Evolutionary conservation across 1,284 basidiomycete species (phyloP), one percentile per base, ranked within the genome.

Genomic region (Jaminaea rosea): DNA sequence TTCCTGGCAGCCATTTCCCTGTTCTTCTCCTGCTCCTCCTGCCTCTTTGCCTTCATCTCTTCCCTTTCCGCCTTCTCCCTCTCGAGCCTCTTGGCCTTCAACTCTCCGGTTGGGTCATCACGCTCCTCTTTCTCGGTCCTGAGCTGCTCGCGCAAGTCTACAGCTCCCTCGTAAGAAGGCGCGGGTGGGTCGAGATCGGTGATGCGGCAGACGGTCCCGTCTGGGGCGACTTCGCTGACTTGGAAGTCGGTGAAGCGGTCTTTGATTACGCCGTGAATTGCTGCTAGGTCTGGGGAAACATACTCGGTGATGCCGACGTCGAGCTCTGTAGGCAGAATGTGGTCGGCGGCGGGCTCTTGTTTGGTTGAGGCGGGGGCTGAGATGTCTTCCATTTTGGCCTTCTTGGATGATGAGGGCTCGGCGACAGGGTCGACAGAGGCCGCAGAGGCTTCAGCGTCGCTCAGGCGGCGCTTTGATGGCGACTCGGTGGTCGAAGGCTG

Each of bases 211-310:
- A 57, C 37, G 11, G 21, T 19, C 2, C 46, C 54, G 21, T 31
- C 36, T 4, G 23, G 47, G 17, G 36, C 34, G n/a, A 60, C 48
- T 28, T 60, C 58, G 48, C 37, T 32, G 32, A 60, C 58, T 21
- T 57, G 58, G 36, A 60, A 60, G 36, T 60, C 58, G 26, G 50
- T 36, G 44, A 57, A 60, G 21, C 57, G 39, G 56, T 60, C 56
- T 39, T 60, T 60, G 50, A 60, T 60, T 44, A 60, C 44, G 19
- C 49, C 58, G 11, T 49, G 41, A 4, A 59, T 26, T 4, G 54
- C 46, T 11, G 37, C 36, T 5, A 58, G 34, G 4, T 11, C 19
- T 2, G 50, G 21, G 39, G 47, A 44, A n/a, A 60, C 44, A 23
- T 60, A 60, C 23, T 50, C 51, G 5, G 21, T 21, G 23, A 60